Base-by-base conservation (phyloP, 2,329 filamentous ascomycete genomes). In the Fusarium pilosicola region DNA sequence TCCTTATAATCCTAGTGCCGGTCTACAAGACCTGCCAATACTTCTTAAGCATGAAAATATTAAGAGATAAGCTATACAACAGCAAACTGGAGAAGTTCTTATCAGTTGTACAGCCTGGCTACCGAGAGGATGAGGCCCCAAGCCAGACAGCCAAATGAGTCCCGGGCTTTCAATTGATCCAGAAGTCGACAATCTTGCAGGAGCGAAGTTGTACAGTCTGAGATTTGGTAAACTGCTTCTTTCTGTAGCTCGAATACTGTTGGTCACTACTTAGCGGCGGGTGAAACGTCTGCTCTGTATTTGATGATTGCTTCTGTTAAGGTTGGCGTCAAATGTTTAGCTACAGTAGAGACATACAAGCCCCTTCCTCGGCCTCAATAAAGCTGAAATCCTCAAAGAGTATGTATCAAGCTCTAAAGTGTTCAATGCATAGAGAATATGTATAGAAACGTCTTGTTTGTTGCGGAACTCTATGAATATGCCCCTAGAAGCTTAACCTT, bases 51-150 rank as follows among this genome's bases (percentile, higher is more conserved):
- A 6, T 11, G 18, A 20, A 20, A 24, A 8, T 15, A 11, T 17
- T 14, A 11, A 51, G 8, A 51, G 48, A 2, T 13, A 51, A 34
- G 48, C 18, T 17, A 34, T 34, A 6, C 11, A 20, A 20, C 6
- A 34, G n/a, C 8, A 51, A 24, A 24, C n/a, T 11, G n/a, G 17
- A 24, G 12, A 34, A 51, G 30, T 14, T 14, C 12, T 24, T 20
- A 7, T 32, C 18, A 22, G n/a, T 14, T 51, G n/a, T 20, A 20
- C 13, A 34, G n/a, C 13, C 12, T 34, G n/a, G 7, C 34, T 24
- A 3, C 8, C 6, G 3, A 24, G 17, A 34, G 30, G 30, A 14
- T 3, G 17, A 13, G 9, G 17, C 12, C 17, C 2, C 1, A 24
- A 18, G n/a, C 17, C 3, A 24, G 12, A 24, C 6, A 34, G 12